Conservation (phyloP, 192 early-diverging fungal genomes). For the Borealophlyctis nickersoniae region DNA sequence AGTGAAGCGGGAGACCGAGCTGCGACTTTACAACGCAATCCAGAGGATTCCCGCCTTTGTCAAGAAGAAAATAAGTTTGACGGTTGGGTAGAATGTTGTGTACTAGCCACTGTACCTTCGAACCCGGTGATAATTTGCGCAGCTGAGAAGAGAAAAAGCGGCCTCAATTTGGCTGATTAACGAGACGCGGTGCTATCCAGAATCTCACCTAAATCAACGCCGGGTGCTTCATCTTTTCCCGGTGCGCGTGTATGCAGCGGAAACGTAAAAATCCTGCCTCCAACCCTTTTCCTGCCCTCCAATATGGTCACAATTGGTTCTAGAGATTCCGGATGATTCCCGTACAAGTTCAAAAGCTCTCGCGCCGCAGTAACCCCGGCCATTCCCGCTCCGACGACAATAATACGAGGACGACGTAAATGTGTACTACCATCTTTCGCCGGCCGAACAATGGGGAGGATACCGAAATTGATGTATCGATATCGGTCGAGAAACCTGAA, state of each 20-base stretch:
- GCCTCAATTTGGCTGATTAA: background rate
- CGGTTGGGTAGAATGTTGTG: background rate
- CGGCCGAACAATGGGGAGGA: constrained; percentile 13
- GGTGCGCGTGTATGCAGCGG: constrained; percentile 26
- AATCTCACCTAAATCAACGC: constrained; percentile 42
- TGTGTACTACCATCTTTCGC: constrained; percentile 4
- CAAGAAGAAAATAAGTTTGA: background rate
- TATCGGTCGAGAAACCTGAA: constrained; percentile 44
- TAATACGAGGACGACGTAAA: constrained; percentile 20
- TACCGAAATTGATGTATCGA: constrained; percentile 52
- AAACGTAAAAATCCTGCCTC: constrained; percentile 47
- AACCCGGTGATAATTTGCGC: constrained; percentile 49
- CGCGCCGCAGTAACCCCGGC: constrained; percentile 41
- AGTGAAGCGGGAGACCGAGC: constrained; percentile 24
- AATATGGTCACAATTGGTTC: constrained; percentile 40
- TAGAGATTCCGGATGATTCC: constrained; percentile 21
- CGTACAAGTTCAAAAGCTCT: constrained; percentile 46
- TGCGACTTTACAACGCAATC: constrained; percentile 39
- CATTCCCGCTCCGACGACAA: constrained; percentile 42
- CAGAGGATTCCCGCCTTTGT: constrained; percentile 47
- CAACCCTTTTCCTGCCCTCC: constrained; percentile 43
- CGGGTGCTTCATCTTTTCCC: background rate
- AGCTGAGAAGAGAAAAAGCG: constrained; percentile 2
- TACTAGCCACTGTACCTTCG: too few relatives aligned
- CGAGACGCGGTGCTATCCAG: background rate